phyloP scores from a whole-genome alignment of 1,284 basidiomycete species.

The Leccinum ponderosum region DNA sequence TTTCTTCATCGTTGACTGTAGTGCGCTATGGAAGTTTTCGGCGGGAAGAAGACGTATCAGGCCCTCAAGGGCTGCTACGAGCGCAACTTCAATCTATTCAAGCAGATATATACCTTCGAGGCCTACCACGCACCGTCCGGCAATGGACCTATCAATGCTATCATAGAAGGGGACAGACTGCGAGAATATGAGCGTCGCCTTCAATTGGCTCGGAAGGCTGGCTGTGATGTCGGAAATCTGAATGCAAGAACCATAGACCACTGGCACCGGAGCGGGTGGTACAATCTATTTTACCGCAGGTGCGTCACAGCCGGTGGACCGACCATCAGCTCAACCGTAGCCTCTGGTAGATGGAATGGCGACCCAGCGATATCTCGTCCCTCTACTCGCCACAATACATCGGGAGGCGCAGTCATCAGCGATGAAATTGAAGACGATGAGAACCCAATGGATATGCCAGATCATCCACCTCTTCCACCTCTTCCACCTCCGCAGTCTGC shows the following conservation, averaged over 20 bases:
- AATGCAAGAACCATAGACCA: conserved; percentile 70
- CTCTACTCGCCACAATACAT: conserved; percentile 36
- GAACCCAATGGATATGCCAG: conserved; percentile 44
- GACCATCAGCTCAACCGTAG: neutral
- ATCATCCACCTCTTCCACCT: conserved; percentile 15
- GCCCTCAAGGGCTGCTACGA: conserved; percentile 79
- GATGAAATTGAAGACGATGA: conserved; percentile 54
- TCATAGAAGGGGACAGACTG: conserved; percentile 58
- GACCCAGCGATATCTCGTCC: conserved; percentile 57
- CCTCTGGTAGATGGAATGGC: conserved; percentile 52
- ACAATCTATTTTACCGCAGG: conserved; percentile 65
- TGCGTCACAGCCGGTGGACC: conserved; percentile 25
- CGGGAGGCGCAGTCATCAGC: conserved; percentile 28
- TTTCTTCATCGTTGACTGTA: conserved; percentile 26
- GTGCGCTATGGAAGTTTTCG: conserved; percentile 70
- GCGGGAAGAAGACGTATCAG: conserved; percentile 73
- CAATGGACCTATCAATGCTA: conserved; percentile 38
- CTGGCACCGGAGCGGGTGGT: conserved; percentile 75
- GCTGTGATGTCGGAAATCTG: conserved; percentile 68
- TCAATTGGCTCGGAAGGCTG: conserved; percentile 57
- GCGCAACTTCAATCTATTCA: conserved; percentile 77
- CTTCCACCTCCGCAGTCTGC: conserved; percentile 27
- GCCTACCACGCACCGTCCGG: conserved; percentile 46
- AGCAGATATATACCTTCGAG: conserved; percentile 73
- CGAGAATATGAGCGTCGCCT: conserved; percentile 66